Evolutionary conservation across 2,329 filamentous ascomycete genomes (phyloP).

Genomic region (Cladosporium velox): DNA sequence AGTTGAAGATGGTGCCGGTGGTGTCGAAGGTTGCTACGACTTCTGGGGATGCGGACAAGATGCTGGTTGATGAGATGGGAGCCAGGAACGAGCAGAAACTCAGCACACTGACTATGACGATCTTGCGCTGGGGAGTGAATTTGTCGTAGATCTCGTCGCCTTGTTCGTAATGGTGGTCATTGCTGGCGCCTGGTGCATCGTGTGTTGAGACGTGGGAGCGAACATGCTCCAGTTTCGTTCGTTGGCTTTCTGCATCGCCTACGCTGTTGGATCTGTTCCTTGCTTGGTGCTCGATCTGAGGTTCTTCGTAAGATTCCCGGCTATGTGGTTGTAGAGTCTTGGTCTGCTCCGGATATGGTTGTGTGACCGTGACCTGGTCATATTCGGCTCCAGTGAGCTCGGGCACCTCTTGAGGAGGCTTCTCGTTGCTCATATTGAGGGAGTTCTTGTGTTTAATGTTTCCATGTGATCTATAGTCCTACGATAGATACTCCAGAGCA

Average conservation of each 20-base stretch:
- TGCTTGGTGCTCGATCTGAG: constrained; percentile 4
- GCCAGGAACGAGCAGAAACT: constrained; percentile 76
- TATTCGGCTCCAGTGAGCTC: constrained; percentile 18
- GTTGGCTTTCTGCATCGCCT: constrained; percentile 18
- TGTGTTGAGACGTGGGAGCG: constrained; percentile 36
- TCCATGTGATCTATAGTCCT: constrained; percentile 4
- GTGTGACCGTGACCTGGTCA: constrained; percentile 14
- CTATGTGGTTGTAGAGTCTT: background rate
- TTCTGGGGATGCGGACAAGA: constrained; percentile 73
- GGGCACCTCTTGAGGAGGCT: constrained; percentile 14
- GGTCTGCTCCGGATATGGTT: constrained; percentile 8
- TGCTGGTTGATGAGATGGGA: constrained; percentile 72
- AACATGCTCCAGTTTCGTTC: constrained; percentile 31
- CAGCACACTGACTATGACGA: constrained; percentile 66
- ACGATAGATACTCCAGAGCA: background rate
- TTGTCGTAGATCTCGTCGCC: constrained; percentile 64
- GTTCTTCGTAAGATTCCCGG: constrained; percentile 10
- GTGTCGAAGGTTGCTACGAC: constrained; percentile 62
- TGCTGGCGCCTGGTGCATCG: constrained; percentile 28
- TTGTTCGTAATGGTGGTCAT: constrained; percentile 42
- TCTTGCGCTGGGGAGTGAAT: constrained; percentile 63
- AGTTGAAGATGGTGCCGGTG: constrained; percentile 68
- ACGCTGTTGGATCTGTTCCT: background rate
- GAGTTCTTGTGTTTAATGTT: background rate
- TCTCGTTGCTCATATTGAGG: constrained; percentile 17